These are phyloP conservation scores for Globisporangium middletonii DNA, from an alignment of 352 stramenopile species.

Conservation along the genomic window DNA sequence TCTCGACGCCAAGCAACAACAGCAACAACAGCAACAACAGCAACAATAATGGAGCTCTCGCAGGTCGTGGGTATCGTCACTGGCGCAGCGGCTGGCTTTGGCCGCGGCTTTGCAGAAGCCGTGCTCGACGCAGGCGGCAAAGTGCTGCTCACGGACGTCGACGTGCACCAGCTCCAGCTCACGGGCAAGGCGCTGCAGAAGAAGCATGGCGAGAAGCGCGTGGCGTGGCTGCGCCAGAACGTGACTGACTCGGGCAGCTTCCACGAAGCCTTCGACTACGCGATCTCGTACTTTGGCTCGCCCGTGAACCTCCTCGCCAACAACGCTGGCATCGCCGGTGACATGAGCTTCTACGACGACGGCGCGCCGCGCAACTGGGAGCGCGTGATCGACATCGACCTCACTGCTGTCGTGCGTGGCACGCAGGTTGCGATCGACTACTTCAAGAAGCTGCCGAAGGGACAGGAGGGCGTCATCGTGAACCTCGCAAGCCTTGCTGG, in stretches of 20 bases:
- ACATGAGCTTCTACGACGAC: slow-evolving; percentile 47
- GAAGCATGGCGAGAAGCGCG: slow-evolving; percentile 41
- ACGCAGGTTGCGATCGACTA: slow-evolving; percentile 53
- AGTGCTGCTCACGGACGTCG: slow-evolving; percentile 74
- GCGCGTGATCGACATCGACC: slow-evolving; percentile 63
- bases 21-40: background rate
- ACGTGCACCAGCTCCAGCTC: slow-evolving; percentile 49
- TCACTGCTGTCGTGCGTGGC: slow-evolving; percentile 63
- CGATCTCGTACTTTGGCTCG: slow-evolving; percentile 46
- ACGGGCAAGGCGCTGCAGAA: slow-evolving; percentile 51
- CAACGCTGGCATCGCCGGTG: slow-evolving; percentile 67
- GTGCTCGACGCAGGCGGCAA: slow-evolving; percentile 47
- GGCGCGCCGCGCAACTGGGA: slow-evolving; percentile 42
- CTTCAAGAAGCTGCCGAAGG: slow-evolving; percentile 52
- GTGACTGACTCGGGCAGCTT: slow-evolving; percentile 66
- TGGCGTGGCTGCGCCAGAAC: slow-evolving; percentile 65
- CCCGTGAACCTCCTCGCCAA: slow-evolving; percentile 74
- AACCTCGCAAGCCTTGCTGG: slow-evolving; percentile 70
- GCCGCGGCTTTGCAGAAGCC: slow-evolving; percentile 50
- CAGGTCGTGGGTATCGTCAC: slow-evolving; percentile 66
- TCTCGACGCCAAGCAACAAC: background rate
- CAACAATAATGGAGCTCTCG: slow-evolving; percentile 44
- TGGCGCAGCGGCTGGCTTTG: slow-evolving; percentile 59
- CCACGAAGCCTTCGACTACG: slow-evolving; percentile 48
- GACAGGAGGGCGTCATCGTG: slow-evolving; percentile 59